A percentile compares a stretch with the other conserved stretches of the same genome.
These are phyloP conservation scores for Knufia petricola DNA, from an alignment of 2,329 filamentous ascomycete species.

Conservation along the genomic window DNA sequence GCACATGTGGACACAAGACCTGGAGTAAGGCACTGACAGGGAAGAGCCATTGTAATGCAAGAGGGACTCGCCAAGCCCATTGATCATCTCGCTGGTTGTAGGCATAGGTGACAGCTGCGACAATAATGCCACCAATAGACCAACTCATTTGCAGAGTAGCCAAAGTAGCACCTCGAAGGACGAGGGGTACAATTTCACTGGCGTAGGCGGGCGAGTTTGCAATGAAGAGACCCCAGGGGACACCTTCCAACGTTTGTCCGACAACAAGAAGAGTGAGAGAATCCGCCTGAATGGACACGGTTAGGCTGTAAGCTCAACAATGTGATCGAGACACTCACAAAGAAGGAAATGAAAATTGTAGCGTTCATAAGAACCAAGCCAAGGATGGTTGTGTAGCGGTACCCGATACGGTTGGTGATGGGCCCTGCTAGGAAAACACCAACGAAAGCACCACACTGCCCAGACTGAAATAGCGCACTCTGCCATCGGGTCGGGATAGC, in stretches of 20 bases:
- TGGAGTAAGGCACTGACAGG: conserved; percentile 24
- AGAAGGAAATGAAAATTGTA: conserved; percentile 53
- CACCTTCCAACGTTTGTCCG: conserved; percentile 50
- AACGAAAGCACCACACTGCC: conserved; percentile 50
- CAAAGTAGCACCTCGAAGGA: conserved; percentile 48
- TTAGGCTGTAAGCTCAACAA: conserved; percentile 9
- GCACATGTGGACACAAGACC: background rate
- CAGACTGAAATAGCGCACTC: conserved; percentile 46
- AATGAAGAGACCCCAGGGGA: conserved; percentile 59
- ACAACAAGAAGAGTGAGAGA: conserved; percentile 39
- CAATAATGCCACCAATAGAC: conserved; percentile 54
- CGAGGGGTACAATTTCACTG: conserved; percentile 51
- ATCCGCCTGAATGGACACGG: conserved; percentile 24
- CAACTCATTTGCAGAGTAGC: conserved; percentile 59
- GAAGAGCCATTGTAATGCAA: conserved; percentile 51
- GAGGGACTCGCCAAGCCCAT: conserved; percentile 41
- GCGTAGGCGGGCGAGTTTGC: conserved; percentile 56
- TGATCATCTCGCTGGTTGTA: conserved; percentile 35
- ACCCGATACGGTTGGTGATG: conserved; percentile 50
- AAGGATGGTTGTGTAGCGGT: conserved; percentile 49
- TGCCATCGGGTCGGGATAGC: conserved; percentile 40
- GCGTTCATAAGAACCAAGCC: conserved; percentile 49
- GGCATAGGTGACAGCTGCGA: conserved; percentile 46
- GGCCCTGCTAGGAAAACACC: conserved; percentile 52
- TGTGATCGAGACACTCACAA: conserved; percentile 28